Conservation (phyloP, 75 land plant species). For the Pinus tabuliformis region DNA sequence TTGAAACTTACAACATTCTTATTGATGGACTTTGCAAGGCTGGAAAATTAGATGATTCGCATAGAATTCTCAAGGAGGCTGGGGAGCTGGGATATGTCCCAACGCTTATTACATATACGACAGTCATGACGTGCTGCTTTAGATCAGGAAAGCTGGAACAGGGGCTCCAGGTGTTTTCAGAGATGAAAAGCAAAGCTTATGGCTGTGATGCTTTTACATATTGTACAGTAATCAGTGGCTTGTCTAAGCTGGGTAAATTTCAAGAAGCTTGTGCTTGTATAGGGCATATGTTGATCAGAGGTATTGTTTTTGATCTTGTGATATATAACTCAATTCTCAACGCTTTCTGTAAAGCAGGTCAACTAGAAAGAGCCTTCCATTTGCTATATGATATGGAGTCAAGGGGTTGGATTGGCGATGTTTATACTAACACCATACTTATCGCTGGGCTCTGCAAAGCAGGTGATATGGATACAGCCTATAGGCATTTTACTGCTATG, state of each 20-base stretch:
- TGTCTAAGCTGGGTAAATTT: conserved; percentile 33
- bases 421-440: conserved; percentile 57
- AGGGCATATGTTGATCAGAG: conserved; percentile 29
- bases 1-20: conserved; percentile 57
- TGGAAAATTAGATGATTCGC: conserved; percentile 21
- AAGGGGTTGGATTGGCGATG: conserved; percentile 40
- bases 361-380: conserved; percentile 34
- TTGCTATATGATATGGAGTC: conserved; percentile 46
- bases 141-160: conserved; percentile 26
- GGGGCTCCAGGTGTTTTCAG: conserved; percentile 41
- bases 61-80: conserved; percentile 35
- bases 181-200: conserved; percentile 48
- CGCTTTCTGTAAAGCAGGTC: conserved; percentile 40
- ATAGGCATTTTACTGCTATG: conserved; percentile 28
- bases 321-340: conserved; percentile 73
- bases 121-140: conserved; percentile 57
- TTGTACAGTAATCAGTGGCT: conserved; percentile 48
- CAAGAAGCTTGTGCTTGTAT: conserved; percentile 37
- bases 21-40: conserved; percentile 63
- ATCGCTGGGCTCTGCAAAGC: conserved; percentile 56
- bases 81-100: conserved; percentile 31
- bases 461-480: conserved; percentile 45
- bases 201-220: conserved; percentile 44
- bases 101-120: conserved; percentile 55
- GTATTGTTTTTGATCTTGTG: conserved; percentile 38